Percentiles rank a stretch among this genome's conserved stretches.
Conservation (phyloP, 305 asterid species). For the Fraxinus nigra region DNA sequence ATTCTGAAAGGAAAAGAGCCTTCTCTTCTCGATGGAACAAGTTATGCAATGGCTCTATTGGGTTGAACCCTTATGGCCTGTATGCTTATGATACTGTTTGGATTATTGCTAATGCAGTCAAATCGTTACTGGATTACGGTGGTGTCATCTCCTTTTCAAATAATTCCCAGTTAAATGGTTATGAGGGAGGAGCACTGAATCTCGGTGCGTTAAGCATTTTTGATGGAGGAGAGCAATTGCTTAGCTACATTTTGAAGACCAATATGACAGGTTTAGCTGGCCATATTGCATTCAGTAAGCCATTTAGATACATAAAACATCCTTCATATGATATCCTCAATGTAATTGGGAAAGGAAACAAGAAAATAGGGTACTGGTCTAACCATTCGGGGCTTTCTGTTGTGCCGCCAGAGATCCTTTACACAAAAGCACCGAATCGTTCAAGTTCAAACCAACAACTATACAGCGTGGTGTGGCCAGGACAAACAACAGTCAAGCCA, state of each 20-base stretch:
- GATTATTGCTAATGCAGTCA: conserved; percentile 66
- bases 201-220: conserved; percentile 60
- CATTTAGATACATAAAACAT: conserved; percentile 39
- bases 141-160: conserved; percentile 62
- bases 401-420: conserved; percentile 63
- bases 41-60: conserved; percentile 62
- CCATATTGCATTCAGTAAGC: conserved; percentile 41
- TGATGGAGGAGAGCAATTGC: conserved; percentile 60
- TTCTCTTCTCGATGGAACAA: conserved; percentile 58
- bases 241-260: conserved; percentile 38
- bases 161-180: conserved; percentile 34
- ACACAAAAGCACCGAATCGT: conserved; percentile 42
- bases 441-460: conserved; percentile 63
- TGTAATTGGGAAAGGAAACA: conserved; percentile 42
- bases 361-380: conserved; percentile 46
- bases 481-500: conserved; percentile 50
- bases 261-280: conserved; percentile 75
- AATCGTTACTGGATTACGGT: conserved; percentile 47
- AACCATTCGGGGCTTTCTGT: conserved; percentile 51
- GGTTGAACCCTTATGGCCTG: conserved; percentile 61
- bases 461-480: conserved; percentile 64
- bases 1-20: conserved; percentile 48
- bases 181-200: conserved; percentile 46
- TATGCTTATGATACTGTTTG: conserved; percentile 84
- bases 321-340: conserved; percentile 79